Evolutionary conservation across 2,329 filamentous ascomycete genomes (phyloP).

Genomic region (Venturia aucupariae): DNA sequence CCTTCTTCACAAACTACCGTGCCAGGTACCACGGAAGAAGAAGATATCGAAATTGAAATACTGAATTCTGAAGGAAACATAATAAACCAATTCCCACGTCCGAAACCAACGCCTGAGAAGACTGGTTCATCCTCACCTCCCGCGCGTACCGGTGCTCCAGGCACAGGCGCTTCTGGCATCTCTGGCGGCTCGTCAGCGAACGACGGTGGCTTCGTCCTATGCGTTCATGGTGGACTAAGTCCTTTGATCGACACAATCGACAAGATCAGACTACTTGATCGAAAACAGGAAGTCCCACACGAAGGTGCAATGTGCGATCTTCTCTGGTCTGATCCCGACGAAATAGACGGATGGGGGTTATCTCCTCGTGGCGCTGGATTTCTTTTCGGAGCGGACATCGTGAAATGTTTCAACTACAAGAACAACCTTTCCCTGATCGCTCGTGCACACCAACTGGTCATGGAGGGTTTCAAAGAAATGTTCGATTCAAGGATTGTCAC

Average conservation of each 20-base stretch:
- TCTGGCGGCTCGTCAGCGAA: conserved; percentile 48
- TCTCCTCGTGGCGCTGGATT: conserved; percentile 92
- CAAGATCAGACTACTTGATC: conserved; percentile 87
- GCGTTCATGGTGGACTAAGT: conserved; percentile 87
- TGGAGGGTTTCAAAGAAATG: conserved; percentile 99
- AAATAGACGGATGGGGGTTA: conserved; percentile 94
- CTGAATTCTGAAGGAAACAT: conserved; percentile 75
- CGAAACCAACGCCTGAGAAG: conserved; percentile 16
- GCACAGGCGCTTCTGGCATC: conserved; percentile 58
- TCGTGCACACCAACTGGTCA: conserved; percentile 91
- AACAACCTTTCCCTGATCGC: conserved; percentile 91
- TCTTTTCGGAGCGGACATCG: conserved; percentile 89
- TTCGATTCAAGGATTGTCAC: conserved; percentile 94
- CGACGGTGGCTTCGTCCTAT: conserved; percentile 77
- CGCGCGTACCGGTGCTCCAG: conserved; percentile 41
- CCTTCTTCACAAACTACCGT: conserved; percentile 24
- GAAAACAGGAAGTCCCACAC: conserved; percentile 96
- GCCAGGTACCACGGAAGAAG: conserved; percentile 43
- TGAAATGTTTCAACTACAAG: conserved; percentile 88
- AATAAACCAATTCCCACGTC: conserved; percentile 59
- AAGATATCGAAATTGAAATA: conserved; percentile 86
- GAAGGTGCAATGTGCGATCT: conserved; percentile 99
- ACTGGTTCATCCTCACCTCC: conserved; percentile 28
- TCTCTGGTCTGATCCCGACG: conserved; percentile 95
- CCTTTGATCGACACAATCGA: conserved; percentile 89